phyloP scores from a whole-genome alignment of 768 basidiomycete species.

The Tricholoma furcatifolium region DNA sequence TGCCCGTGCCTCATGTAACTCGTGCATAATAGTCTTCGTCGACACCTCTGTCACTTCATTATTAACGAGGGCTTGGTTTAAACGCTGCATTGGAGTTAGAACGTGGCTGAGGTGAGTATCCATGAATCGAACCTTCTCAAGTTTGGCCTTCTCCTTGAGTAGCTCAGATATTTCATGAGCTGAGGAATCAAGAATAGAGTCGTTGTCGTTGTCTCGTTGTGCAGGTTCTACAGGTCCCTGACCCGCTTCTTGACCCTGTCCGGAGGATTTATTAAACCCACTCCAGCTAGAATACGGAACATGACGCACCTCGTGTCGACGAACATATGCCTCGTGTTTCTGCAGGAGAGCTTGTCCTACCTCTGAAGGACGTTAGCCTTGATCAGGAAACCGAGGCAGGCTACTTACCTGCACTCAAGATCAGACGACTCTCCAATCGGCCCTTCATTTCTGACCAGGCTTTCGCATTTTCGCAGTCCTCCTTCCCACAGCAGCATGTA shows the following conservation, averaged over 20 bases:
- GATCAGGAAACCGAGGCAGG: background rate
- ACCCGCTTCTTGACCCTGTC: conserved; percentile 6
- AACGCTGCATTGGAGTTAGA: conserved; percentile 43
- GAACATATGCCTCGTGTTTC: conserved; percentile 83
- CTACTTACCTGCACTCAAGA: conserved; percentile 81
- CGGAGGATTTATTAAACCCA: background rate
- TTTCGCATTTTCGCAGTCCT: conserved; percentile 63
- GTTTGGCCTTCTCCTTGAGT: conserved; percentile 54
- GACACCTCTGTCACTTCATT: conserved; percentile 81
- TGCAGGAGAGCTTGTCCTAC: conserved; percentile 87
- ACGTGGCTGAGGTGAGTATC: background rate
- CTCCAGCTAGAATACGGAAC: background rate
- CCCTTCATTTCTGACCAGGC: conserved; percentile 65
- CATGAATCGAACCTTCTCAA: conserved; percentile 52
- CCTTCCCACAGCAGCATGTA: conserved; percentile 64
- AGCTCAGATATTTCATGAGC: conserved; percentile 31
- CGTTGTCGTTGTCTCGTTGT: conserved; percentile 17
- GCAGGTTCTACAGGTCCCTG: conserved; percentile 1
- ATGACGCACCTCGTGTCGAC: conserved; percentile 59
- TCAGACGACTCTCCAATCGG: conserved; percentile 72
- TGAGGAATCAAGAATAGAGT: conserved; percentile 29
- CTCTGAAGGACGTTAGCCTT: conserved; percentile 45
- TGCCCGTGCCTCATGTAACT: conserved; percentile 71
- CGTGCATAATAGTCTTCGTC: conserved; percentile 68
- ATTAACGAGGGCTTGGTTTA: conserved; percentile 77